Evolutionary conservation across 345 rosid species (phyloP), one percentile per base, ranked within the genome.

Genomic region (Sonneratia caseolaris): DNA sequence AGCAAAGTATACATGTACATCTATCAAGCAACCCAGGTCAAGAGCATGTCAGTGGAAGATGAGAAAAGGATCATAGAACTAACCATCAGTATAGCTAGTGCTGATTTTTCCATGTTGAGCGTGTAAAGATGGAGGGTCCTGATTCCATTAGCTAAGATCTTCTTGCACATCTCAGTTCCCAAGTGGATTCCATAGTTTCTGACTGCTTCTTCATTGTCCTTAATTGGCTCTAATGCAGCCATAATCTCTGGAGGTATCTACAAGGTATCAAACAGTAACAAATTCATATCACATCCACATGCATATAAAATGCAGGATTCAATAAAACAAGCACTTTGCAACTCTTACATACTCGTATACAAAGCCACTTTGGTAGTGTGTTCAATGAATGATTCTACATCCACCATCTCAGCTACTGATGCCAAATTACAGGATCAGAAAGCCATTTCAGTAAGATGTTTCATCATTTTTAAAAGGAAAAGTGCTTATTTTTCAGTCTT

Each of bases 141-240:
- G 75, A 95, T 90, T 36, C 99, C 99, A 85, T 87, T 88, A 71
- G 96, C 96, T 70, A 95, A 72, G 77, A 95, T 87, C 84, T 95
- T 92, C 82, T 82, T 88, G 87, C 99, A 95, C 98, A 89, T 92
- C 82, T 95, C 99, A 16, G 99, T 87, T 77, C 94, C 98, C 79
- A 84, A 91, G 82, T 95, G 98, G 81, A 95, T 81, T 66, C 99
- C 99, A 79, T 79, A 95, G 66, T 97, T 83, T 80, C 84, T 89
- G 36, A 92, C 98, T 45, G 98, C 99, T 87, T 95, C 99, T 38
- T 95, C 99, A 66, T 95, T 95, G 77, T 95, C 98, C 82, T 89
- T 88, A 74, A 95, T 95, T 77, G 99, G 91, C 80, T 95, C 97
- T 82, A 95, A 83, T 68, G 99, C 97, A 74, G 92, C 88, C 74